Evolutionary conservation across 768 basidiomycete species (phyloP).

Genomic region (Aureoboletus auriporus): DNA sequence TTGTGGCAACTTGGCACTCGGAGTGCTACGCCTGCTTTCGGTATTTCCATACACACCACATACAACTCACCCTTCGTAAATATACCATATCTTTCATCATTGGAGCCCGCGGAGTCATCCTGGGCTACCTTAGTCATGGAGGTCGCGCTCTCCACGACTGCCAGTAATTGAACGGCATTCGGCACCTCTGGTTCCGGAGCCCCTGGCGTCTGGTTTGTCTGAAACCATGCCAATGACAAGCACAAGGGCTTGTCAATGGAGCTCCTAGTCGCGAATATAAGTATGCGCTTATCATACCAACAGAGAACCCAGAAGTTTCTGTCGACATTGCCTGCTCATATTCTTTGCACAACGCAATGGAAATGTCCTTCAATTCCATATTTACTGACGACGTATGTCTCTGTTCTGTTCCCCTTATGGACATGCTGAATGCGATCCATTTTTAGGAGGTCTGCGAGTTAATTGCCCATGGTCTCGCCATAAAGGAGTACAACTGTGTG

Average conservation of each 20-base stretch:
- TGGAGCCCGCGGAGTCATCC: constrained; percentile 1
- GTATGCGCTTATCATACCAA: background rate
- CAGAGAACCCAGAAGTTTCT: background rate
- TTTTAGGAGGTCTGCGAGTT: constrained; percentile 11
- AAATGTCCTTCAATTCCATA: constrained; percentile 1
- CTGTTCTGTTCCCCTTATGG: background rate
- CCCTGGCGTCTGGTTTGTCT: constrained; percentile 15
- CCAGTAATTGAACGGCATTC: constrained; percentile 1
- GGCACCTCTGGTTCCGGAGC: constrained; percentile 1
- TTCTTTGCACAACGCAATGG: background rate
- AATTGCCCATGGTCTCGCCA: background rate
- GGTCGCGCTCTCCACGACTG: background rate
- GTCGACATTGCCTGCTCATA: background rate
- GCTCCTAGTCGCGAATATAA: constrained; percentile 10
- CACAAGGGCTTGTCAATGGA: constrained; percentile 1
- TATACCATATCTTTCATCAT: constrained; percentile 8
- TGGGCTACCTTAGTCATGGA: too few species aligned
- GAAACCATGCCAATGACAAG: constrained; percentile 13
- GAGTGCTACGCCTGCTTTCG: too few species aligned
- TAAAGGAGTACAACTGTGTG: constrained; percentile 3
- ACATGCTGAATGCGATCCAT: background rate
- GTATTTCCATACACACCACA: too few species aligned
- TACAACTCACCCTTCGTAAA: too few species aligned
- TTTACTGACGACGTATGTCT: constrained; percentile 15
- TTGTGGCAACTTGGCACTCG: constrained; percentile 5